Conservation (phyloP, 352 stramenopile genomes). For the Globisporangium lucens region DNA sequence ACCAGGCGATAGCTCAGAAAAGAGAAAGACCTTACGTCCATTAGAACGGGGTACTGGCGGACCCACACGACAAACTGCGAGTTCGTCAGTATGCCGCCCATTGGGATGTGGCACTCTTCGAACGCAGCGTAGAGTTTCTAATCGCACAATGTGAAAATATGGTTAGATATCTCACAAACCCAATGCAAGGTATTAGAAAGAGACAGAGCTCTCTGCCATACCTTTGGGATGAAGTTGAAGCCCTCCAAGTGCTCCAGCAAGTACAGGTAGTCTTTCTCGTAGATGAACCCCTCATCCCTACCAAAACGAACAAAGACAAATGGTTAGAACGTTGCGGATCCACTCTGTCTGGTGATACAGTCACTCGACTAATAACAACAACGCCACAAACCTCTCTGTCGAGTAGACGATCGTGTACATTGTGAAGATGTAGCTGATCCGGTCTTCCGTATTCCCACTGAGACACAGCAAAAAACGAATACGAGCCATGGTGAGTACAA, state of each 20-base stretch:
- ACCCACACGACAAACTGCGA: conserved; percentile 77
- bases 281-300: conserved; percentile 55
- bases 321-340: not conserved
- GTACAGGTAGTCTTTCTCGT: conserved; percentile 67
- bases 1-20: not conserved
- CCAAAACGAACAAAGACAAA: conserved; percentile 11
- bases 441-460: conserved; percentile 84
- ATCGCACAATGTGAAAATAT: not conserved
- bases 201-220: conserved; percentile 6
- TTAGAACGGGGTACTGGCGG: conserved; percentile 55
- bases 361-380: not conserved
- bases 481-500: not conserved
- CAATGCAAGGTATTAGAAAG: not conserved
- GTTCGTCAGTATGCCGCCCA: conserved; percentile 49
- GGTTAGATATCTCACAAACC: not conserved
- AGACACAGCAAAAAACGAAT: conserved; percentile 4
- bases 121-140: conserved; percentile 70
- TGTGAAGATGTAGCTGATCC: conserved; percentile 84
- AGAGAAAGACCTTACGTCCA: conserved; percentile 45
- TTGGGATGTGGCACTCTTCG: conserved; percentile 63
- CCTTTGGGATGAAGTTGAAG: conserved; percentile 64
- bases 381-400: conserved; percentile 43
- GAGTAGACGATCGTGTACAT: conserved; percentile 83
- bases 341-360: not conserved
- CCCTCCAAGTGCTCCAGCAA: conserved; percentile 65